Evolutionary conservation across 140 eudicot species (phyloP), one percentile per base, ranked within the genome.

Genomic region (Bidens hawaiensis): DNA sequence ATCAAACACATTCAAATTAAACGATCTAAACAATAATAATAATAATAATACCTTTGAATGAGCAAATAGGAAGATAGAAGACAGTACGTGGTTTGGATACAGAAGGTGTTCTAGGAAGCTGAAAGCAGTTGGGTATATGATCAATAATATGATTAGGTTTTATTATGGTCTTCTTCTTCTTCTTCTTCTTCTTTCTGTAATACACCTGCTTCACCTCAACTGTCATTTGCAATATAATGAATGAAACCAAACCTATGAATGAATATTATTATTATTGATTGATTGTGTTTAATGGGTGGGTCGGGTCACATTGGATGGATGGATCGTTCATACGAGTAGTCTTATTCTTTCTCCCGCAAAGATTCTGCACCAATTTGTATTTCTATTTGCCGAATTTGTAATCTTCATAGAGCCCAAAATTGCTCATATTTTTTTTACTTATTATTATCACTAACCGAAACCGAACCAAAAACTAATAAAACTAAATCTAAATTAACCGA

Each of bases 31-130:
- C 43, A 40, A 50, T n/a, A 52, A 51, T 31, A 16, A 62, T 62
- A 24, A 17, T 12, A 73, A 45, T 67, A 45, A 60, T 24, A 81
- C 79, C 83, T 73, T 69, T 60, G 54, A 74, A 63, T 28, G 73
- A 67, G 5, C 72, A 51, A 22, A 71, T 56, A 36, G 76, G 71
- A 30, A 59, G 68, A 67, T 69, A 67, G 68, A 78, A 75, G 11
- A 75, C 62, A 6, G 84, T 70, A 13, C 84, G 76, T 15, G 74
- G 81, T 78, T 78, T 78, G 31, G 81, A 45, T 2, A 65, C 49
- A 45, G 68, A 51, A 25, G 81, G 46, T 59, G 66, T 75, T 64
- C 88, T 68, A 7, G 74, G 79, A 62, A 78, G 88, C 72, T 82
- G 79, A 55, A 41, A 75, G 63, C 70, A 67, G 63, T 69, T 67